Evolutionary conservation across 2,329 filamentous ascomycete genomes (phyloP).

Genomic region (Fusarium dlaminii): DNA sequence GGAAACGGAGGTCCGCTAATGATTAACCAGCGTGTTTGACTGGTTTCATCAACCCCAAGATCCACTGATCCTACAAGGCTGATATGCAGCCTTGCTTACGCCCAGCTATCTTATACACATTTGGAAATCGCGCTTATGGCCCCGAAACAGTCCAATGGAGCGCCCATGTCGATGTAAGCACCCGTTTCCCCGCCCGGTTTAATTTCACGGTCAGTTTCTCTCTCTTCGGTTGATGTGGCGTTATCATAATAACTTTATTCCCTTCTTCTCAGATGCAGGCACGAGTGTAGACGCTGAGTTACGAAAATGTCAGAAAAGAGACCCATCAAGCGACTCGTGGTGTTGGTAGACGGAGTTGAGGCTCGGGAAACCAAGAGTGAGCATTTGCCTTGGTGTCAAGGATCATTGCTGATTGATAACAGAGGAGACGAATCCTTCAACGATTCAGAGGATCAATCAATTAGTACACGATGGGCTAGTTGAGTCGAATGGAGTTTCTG

Average conservation of each 20-base stretch:
- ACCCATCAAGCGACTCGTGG: slow-evolving; percentile 28
- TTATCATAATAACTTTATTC: not conserved
- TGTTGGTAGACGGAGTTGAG: slow-evolving; percentile 37
- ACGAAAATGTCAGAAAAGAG: slow-evolving; percentile 28
- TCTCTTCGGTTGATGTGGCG: not conserved
- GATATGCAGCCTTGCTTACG: slow-evolving; percentile 15
- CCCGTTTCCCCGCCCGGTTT: not conserved
- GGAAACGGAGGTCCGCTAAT: not conserved
- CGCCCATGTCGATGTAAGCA: not conserved
- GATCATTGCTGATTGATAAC: not conserved
- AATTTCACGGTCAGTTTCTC: not conserved
- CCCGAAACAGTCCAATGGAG: not conserved
- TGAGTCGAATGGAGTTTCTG: not conserved
- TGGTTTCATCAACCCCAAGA: not conserved
- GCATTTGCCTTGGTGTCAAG: not conserved
- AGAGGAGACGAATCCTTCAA: slow-evolving; percentile 35
- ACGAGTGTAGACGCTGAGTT: not conserved
- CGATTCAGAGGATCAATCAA: slow-evolving; percentile 30
- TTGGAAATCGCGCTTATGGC: slow-evolving; percentile 7
- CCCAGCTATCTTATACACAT: slow-evolving; percentile 2
- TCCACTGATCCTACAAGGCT: not conserved
- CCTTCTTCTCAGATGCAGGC: not conserved
- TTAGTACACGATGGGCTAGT: slow-evolving; percentile 23
- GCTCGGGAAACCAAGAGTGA: slow-evolving; percentile 24
- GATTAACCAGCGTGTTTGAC: not conserved